Conservation (phyloP, 1,139 yeast genomes). For the Nakaseomyces nivariensis region DNA sequence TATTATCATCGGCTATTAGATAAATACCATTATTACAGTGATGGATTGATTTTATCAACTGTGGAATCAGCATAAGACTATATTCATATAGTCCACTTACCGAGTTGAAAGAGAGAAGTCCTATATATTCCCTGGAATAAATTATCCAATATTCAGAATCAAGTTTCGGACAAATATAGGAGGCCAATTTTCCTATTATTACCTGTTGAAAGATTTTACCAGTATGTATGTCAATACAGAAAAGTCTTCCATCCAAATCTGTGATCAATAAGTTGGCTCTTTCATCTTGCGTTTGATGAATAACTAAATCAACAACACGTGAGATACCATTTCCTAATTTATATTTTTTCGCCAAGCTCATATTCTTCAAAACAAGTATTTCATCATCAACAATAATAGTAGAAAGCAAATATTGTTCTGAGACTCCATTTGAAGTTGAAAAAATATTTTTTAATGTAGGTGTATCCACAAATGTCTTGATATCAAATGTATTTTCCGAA, state of each 20-base stretch:
- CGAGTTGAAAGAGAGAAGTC: neutral
- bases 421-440: neutral
- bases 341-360: neutral
- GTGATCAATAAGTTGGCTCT: slow-evolving; percentile 6
- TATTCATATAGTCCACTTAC: neutral
- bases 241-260: slow-evolving; percentile 17
- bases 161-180: slow-evolving; percentile 5
- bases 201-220: slow-evolving; percentile 8
- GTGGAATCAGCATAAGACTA: neutral
- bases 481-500: neutral
- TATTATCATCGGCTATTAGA: neutral
- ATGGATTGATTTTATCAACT: neutral
- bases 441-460: neutral
- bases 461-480: neutral
- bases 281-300: neutral
- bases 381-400: slow-evolving; percentile 7
- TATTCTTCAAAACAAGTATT: slow-evolving; percentile 6
- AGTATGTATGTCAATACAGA: slow-evolving; percentile 9
- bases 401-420: slow-evolving; percentile 1
- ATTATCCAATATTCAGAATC: slow-evolving; percentile 2
- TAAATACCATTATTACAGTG: neutral
- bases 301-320: neutral
- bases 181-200: slow-evolving; percentile 14
- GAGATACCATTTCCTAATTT: neutral
- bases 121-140: slow-evolving; percentile 2